Base-by-base conservation (phyloP, 169 alveolate genomes). In the Plasmodium vivax region DNA sequence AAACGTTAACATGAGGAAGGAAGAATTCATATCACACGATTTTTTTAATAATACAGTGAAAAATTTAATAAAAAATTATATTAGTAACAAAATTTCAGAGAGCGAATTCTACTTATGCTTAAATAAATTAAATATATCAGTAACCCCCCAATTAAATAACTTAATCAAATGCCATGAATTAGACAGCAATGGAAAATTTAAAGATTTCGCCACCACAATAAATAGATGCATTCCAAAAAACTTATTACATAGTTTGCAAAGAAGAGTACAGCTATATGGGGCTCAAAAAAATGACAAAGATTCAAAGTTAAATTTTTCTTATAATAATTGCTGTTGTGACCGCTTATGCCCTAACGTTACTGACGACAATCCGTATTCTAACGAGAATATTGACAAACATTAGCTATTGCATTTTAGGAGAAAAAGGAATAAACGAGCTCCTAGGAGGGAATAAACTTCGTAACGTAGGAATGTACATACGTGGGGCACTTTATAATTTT, bases 151-250 rank as follows among this genome's bases (percentile, higher is more conserved):
- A 75, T 75, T 85, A 85, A 85, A 23, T 54, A 85, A 85, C 45
- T 79, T 85, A 71, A 85, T 85, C 30, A 85, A 85, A 74, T 74
- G 38, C 82, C 93, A 85, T 85, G 93, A 85, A 51, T 51, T 77
- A 27, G 93, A 85, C 85, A 85, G 79, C 71, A 85, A 85, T 85
- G 93, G 93, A 8, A 85, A 85, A 56, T 85, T 85, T 77, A 85
- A 85, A 85, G 93, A 85, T 85, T 85, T 85, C 62, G 83, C 85
- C 80, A 85, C 93, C 47, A 79, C 83, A 85, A 85, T 85, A 85
- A 75, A 85, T 74, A 85, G 93, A 54, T 85, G 87, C 45, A 85
- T 85, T 56, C 85, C 75, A 56, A 85, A 51, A 54, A 85, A 85
- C 68, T 56, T 77, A n/a, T 74, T 85, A 54, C 93, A 36, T 36